phyloP scores from a whole-genome alignment of 2,329 filamentous ascomycete species.

The Tolypocladium nubicola region DNA sequence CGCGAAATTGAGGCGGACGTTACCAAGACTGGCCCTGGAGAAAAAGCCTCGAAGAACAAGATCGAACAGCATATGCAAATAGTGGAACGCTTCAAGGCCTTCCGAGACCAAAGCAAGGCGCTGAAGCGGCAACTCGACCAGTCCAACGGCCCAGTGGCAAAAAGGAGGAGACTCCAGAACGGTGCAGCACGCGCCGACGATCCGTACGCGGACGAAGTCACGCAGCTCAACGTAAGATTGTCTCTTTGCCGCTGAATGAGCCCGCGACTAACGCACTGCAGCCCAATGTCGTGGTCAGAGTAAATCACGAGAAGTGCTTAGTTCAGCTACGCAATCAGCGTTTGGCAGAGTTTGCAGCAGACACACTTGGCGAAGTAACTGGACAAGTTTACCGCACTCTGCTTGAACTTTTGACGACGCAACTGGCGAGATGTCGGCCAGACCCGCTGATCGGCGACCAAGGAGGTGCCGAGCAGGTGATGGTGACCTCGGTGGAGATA shows the following conservation, averaged over 20 bases:
- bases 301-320: conserved; percentile 78
- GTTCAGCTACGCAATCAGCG: conserved; percentile 73
- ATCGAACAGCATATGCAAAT: conserved; percentile 49
- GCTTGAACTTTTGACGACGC: conserved; percentile 58
- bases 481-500: conserved; percentile 46
- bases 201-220: conserved; percentile 26
- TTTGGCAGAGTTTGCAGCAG: conserved; percentile 61
- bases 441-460: conserved; percentile 33
- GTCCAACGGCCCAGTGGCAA: conserved; percentile 28
- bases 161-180: conserved; percentile 45
- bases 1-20: conserved; percentile 54
- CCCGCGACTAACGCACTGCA: conserved; percentile 28
- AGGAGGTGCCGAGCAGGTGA: conserved; percentile 14
- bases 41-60: conserved; percentile 49
- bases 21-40: conserved; percentile 34
- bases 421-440: conserved; percentile 55
- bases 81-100: conserved; percentile 38
- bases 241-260: background rate
- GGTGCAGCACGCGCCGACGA: conserved; percentile 22
- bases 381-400: conserved; percentile 68
- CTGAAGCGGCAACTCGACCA: conserved; percentile 42
- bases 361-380: conserved; percentile 62
- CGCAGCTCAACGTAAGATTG: conserved; percentile 41
- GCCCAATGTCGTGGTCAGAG: conserved; percentile 61
- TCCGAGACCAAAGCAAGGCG: conserved; percentile 39